These are phyloP conservation scores for Chytridium lagenaria DNA, from an alignment of 371 early-diverging fungal species.

Conservation along the genomic window DNA sequence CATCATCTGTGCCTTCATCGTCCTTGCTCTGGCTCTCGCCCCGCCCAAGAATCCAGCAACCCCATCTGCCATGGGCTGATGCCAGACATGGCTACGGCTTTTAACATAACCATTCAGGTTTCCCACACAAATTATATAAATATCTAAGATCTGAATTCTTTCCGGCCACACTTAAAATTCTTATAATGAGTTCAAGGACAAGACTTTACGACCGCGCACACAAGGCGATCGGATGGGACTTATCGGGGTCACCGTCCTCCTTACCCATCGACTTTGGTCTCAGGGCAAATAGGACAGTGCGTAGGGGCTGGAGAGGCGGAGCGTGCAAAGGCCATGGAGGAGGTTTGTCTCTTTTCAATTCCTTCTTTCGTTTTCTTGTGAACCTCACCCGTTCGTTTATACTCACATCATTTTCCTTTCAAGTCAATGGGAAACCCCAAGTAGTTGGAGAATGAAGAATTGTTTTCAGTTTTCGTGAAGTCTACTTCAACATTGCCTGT, in stretches of 20 bases:
- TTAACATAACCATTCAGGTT: too few relatives aligned
- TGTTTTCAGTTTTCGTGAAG: too few relatives aligned
- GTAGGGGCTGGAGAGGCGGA: background rate
- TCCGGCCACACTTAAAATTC: too few relatives aligned
- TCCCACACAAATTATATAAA: too few relatives aligned
- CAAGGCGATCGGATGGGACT: constrained; percentile 9
- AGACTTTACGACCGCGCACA: background rate
- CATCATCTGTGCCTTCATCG: too few relatives aligned
- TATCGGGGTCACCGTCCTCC: constrained; percentile 12
- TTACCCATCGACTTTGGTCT: constrained; percentile 11
- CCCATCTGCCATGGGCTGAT: too few relatives aligned
- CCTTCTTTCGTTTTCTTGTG: background rate
- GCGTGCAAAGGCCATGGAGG: constrained; percentile 2
- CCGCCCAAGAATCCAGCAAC: too few relatives aligned
- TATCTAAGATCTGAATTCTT: too few relatives aligned
- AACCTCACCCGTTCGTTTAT: background rate
- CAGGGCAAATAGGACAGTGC: background rate
- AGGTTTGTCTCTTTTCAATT: background rate
- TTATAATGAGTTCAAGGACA: background rate
- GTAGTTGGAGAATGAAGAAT: background rate
- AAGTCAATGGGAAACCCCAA: background rate
- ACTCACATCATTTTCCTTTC: too few relatives aligned
- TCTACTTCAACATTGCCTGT: too few relatives aligned
- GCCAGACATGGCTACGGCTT: too few relatives aligned
- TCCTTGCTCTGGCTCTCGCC: too few relatives aligned